Conservation (phyloP, 179 eudicot genomes). For the Beta corolliflora region DNA sequence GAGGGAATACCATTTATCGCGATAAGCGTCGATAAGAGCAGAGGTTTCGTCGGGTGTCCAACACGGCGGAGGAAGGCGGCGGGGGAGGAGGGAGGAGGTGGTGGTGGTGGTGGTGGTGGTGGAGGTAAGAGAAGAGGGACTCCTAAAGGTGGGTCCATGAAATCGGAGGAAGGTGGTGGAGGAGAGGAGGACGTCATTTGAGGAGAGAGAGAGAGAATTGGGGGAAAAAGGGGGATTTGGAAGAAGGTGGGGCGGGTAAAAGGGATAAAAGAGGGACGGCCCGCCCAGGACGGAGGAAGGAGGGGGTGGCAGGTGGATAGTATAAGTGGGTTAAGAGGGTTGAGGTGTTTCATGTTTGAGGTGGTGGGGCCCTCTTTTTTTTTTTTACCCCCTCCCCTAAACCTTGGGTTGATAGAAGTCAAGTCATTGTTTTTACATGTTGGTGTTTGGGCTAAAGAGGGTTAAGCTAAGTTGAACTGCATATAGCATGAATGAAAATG, state of each 20-base stretch:
- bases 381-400: too few relatives aligned
- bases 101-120: conserved; percentile 46
- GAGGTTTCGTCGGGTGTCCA: conserved; percentile 94
- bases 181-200: conserved; percentile 2
- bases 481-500: too few relatives aligned
- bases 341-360: conserved; percentile 7
- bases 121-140: conserved; percentile 5
- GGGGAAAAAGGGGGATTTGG: neutral
- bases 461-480: too few relatives aligned
- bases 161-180: neutral
- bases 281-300: conserved; percentile 33
- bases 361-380: conserved; percentile 15
- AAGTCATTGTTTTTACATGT: too few relatives aligned
- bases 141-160: neutral
- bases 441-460: too few relatives aligned
- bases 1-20: conserved; percentile 88
- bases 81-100: conserved; percentile 18
- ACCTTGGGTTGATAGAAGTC: too few relatives aligned
- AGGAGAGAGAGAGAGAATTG: neutral
- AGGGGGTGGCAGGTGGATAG: neutral
- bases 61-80: conserved; percentile 95
- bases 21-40: conserved; percentile 71
- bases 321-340: neutral
- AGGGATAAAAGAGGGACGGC: neutral
- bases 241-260: neutral